Evolutionary conservation across 129 eudicot species (phyloP).

Genomic region (Centrapalus pauciflorus): DNA sequence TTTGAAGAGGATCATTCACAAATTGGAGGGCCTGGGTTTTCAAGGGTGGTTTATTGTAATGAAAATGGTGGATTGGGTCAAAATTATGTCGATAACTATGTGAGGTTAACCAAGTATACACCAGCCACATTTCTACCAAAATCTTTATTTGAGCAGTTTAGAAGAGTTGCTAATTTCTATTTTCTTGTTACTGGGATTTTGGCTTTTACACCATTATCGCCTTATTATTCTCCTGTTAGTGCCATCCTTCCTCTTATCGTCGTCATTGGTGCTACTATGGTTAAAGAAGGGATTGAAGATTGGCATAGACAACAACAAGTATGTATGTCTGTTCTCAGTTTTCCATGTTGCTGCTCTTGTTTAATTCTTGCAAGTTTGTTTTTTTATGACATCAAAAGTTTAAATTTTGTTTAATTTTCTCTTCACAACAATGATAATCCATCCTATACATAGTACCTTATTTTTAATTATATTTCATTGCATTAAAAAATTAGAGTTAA

Average conservation of each 20-base stretch:
- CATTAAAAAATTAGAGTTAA: too few relatives aligned
- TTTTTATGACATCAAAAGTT: too few relatives aligned
- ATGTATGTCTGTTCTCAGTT: background rate
- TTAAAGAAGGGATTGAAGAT: slow-evolving; percentile 56
- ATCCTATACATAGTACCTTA: too few relatives aligned
- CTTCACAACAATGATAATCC: too few relatives aligned
- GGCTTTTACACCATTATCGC: slow-evolving; percentile 50
- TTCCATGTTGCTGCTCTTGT: background rate
- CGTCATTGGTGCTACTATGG: slow-evolving; percentile 59
- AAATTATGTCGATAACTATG: slow-evolving; percentile 37
- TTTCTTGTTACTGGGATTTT: slow-evolving; percentile 46
- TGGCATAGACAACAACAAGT: slow-evolving; percentile 53
- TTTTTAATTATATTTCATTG: too few relatives aligned
- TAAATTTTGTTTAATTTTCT: too few relatives aligned
- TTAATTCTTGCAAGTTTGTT: background rate
- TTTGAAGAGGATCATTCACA: slow-evolving; percentile 36
- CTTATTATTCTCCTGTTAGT: slow-evolving; percentile 48
- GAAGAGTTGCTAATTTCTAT: slow-evolving; percentile 57
- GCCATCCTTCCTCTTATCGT: slow-evolving; percentile 42
- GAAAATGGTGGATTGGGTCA: slow-evolving; percentile 30
- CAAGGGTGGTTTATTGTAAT: slow-evolving; percentile 52
- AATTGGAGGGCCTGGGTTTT: slow-evolving; percentile 57
- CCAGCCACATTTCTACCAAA: slow-evolving; percentile 49
- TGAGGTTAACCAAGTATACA: slow-evolving; percentile 54
- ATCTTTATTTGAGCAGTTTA: slow-evolving; percentile 57